A percentile compares a stretch with the other conserved stretches of the same genome.
phyloP scores from a whole-genome alignment of 2,329 filamentous ascomycete species.

The Amylocarpus encephaloides region DNA sequence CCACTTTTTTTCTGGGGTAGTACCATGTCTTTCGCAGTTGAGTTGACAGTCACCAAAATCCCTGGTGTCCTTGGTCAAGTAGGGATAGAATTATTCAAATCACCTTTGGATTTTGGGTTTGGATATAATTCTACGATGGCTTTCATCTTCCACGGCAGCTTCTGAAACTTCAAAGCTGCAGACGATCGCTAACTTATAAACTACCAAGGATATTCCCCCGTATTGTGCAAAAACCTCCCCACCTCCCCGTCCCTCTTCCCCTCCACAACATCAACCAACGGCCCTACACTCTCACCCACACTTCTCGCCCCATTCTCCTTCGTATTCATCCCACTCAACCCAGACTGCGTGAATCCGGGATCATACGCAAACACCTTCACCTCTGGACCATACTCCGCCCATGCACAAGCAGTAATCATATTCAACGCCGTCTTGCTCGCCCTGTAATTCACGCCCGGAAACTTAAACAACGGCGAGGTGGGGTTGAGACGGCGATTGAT shows the following conservation, averaged over 20 bases:
- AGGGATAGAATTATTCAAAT: too few species aligned
- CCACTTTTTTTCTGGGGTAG: too few species aligned
- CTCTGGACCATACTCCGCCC: background rate
- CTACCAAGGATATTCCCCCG: too few species aligned
- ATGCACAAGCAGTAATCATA: background rate
- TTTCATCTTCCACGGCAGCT: too few species aligned
- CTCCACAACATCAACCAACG: background rate
- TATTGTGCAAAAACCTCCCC: too few species aligned
- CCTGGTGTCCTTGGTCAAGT: too few species aligned
- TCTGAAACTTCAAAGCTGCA: too few species aligned
- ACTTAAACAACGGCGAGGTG: background rate
- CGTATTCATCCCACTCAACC: background rate
- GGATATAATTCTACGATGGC: too few species aligned
- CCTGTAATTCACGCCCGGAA: background rate
- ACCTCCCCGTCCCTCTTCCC: constrained; percentile 4
- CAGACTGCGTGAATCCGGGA: background rate
- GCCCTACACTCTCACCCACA: background rate
- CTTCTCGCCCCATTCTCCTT: background rate
- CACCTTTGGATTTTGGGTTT: too few species aligned
- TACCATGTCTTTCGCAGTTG: too few species aligned
- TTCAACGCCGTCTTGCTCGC: background rate
- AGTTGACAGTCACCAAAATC: too few species aligned
- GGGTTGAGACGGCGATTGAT: constrained; percentile 14
- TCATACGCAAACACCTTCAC: constrained; percentile 1
- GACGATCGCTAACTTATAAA: too few species aligned